Base-by-base conservation (phyloP, 2,329 filamentous ascomycete species). In the Fusarium chaquense region DNA sequence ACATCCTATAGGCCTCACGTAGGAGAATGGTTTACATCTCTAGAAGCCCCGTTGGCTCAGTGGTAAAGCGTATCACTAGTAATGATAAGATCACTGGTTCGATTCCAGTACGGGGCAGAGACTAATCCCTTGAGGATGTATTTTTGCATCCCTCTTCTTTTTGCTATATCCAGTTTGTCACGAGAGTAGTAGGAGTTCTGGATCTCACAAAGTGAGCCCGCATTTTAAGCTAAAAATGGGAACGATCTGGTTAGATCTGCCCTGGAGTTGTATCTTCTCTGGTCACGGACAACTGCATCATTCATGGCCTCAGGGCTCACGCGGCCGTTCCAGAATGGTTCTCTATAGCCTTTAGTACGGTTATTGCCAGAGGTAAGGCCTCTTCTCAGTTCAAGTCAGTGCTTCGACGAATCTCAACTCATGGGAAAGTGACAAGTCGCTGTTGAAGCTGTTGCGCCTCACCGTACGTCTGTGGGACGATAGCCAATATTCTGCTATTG, bases 41-140 rank as follows among this genome's bases (percentile, higher is more conserved):
- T 16, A 11, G 24, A 26, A 30, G 41, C 5, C 35, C 24, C 20
- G 36, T 30, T 30, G 22, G 51, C 41, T 56, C 41, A 43, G 35
- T 41, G 41, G 30, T 35, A 35, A 44, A 46, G 58, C 33, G 36
- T 45, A 18, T 55, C 24, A 32, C 24, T 53, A 55, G 35, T 54
- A 8, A 18, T 50, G 41, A 44, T 44, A 44, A 44, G 41, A 44
- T 44, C 41, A 44, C 41, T 44, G 41, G 41, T 45, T 45, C 47
- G 33, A 38, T 50, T 50, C 47, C 47, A 50, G 22, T 38, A 36
- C 47, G 47, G 47, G 43, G 44, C 36, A 40, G n/a, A 40, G 36
- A 13, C 12, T 22, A 3, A 40, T 15, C 3, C 13, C 6, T 4
- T 8, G 3, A 15, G 11, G 12, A 40, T 40, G 4, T 40, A 15